Evolutionary conservation across 2,329 filamentous ascomycete species (phyloP).

Genomic region (Colletotrichum echinochloae): DNA sequence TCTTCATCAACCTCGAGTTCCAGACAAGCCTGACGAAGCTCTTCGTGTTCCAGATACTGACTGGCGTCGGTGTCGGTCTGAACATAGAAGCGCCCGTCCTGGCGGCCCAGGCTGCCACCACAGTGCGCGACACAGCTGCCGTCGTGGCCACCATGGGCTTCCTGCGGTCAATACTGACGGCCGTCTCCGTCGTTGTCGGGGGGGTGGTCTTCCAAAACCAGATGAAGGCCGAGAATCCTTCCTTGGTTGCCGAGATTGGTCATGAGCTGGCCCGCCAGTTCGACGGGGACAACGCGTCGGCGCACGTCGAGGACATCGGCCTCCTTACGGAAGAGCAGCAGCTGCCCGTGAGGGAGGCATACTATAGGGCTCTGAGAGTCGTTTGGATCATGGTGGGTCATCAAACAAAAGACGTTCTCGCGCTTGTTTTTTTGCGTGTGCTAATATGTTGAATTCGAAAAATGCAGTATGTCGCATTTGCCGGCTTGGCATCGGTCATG

Average conservation of each 20-base stretch:
- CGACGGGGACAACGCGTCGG: slow-evolving; percentile 64
- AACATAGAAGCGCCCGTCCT: slow-evolving; percentile 78
- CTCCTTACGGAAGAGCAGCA: slow-evolving; percentile 37
- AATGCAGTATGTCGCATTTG: slow-evolving; percentile 18
- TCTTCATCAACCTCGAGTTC: slow-evolving; percentile 71
- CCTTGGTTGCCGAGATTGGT: slow-evolving; percentile 63
- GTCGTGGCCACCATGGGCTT: slow-evolving; percentile 76
- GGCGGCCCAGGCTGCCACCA: slow-evolving; percentile 73
- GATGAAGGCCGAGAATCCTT: slow-evolving; percentile 68
- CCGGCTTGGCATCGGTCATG: slow-evolving; percentile 2
- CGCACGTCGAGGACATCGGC: neutral
- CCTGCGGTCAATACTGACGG: slow-evolving; percentile 75
- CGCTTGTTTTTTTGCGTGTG: neutral
- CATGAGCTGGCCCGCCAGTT: slow-evolving; percentile 62
- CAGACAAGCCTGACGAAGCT: slow-evolving; percentile 68
- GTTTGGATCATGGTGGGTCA: slow-evolving; percentile 48
- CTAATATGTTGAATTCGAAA: neutral
- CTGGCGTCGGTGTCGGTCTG: slow-evolving; percentile 73
- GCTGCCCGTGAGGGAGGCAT: slow-evolving; percentile 43
- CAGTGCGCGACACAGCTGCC: slow-evolving; percentile 71
- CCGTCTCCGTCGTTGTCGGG: slow-evolving; percentile 77
- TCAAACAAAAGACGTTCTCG: neutral
- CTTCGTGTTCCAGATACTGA: slow-evolving; percentile 71
- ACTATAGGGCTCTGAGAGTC: slow-evolving; percentile 43
- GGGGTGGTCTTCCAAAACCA: slow-evolving; percentile 82